Evolutionary conservation across 2,329 filamentous ascomycete genomes (phyloP).

Genomic region (Hymenoscyphus fraxineus): DNA sequence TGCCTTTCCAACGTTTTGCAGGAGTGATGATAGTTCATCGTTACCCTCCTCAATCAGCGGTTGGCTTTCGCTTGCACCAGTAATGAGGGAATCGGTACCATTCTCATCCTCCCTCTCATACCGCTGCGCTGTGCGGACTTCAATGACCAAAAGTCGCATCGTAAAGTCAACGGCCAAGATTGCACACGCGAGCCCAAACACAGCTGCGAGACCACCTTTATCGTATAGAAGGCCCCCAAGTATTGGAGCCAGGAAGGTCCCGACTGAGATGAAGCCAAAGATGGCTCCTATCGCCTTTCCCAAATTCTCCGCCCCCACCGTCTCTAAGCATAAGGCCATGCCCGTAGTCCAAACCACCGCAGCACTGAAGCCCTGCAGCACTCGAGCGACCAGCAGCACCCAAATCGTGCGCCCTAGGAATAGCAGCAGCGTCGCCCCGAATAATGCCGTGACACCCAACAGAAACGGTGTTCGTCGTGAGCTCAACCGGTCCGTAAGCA

Average conservation of each 20-base stretch:
- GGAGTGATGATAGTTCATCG: neutral
- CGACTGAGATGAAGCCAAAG: slow-evolving; percentile 47
- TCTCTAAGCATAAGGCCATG: neutral
- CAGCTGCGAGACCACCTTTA: neutral
- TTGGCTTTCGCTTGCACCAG: too few relatives aligned
- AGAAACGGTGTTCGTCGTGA: neutral
- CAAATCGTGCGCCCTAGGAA: neutral
- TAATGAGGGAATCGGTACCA: neutral
- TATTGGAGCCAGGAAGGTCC: slow-evolving; percentile 49
- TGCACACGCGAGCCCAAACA: neutral
- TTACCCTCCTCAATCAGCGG: neutral
- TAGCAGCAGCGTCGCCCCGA: neutral
- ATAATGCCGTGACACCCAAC: neutral
- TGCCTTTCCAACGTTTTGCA: neutral
- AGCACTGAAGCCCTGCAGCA: neutral
- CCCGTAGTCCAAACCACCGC: neutral
- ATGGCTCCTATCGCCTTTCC: neutral
- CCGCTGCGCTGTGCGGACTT: neutral
- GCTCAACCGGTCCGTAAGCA: neutral
- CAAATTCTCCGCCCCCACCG: neutral
- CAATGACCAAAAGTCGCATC: neutral
- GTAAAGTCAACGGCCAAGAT: neutral
- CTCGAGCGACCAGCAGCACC: neutral
- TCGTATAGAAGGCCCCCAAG: neutral
- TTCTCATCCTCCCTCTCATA: neutral